phyloP scores from a whole-genome alignment of 306 rosid species.

The Prunus dulcis region DNA sequence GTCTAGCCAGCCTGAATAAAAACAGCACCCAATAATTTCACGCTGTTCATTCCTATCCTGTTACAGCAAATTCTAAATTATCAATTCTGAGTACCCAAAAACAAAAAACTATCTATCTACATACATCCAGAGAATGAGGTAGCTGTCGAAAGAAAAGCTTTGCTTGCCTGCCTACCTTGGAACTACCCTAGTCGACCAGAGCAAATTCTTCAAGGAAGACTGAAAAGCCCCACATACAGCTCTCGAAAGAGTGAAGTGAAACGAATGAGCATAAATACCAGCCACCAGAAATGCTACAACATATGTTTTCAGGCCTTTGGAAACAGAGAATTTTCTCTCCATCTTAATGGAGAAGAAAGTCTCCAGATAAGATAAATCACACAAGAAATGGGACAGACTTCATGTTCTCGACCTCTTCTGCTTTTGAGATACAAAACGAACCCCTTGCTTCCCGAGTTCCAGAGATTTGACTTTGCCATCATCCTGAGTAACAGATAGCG shows the following conservation, averaged over 20 bases:
- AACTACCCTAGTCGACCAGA: constrained; percentile 5
- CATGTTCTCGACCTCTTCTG: constrained; percentile 71
- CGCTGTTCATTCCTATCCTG: constrained; percentile 10
- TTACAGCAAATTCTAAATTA: constrained; percentile 4
- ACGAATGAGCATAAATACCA: background rate
- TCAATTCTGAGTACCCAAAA: background rate
- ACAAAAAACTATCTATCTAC: background rate
- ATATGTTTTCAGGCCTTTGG: background rate
- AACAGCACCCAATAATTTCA: constrained; percentile 3
- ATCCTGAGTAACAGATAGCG: constrained; percentile 66
- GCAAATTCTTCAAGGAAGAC: background rate
- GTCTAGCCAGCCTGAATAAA: constrained; percentile 4
- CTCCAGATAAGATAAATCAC: constrained; percentile 14
- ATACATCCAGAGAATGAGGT: constrained; percentile 1
- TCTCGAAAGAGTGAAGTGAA: background rate
- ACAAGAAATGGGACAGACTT: constrained; percentile 18
- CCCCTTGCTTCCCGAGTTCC: constrained; percentile 87
- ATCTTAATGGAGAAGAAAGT: constrained; percentile 14
- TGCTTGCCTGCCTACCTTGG: background rate
- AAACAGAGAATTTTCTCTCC: background rate
- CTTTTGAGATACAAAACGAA: constrained; percentile 76
- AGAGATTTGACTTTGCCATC: constrained; percentile 59
- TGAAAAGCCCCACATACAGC: background rate
- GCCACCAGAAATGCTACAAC: constrained; percentile 1
- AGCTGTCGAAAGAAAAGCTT: background rate